These are phyloP conservation scores for Ustulina deusta DNA, from an alignment of 2,329 filamentous ascomycete genomes.

Conservation along the genomic window DNA sequence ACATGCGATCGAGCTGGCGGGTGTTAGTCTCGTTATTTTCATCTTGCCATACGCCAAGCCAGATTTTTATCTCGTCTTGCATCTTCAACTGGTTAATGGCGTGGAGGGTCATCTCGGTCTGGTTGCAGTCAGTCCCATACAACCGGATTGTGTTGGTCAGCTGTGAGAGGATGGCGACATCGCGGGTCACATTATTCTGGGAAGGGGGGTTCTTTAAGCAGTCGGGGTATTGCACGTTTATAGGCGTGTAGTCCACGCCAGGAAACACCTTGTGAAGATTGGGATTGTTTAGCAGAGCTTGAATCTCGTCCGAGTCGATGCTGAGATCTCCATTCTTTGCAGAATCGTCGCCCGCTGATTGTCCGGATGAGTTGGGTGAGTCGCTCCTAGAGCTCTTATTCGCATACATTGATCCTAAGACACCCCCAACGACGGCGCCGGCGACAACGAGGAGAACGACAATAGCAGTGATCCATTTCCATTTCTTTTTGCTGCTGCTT, in stretches of 20 bases:
- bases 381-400: slow-evolving; percentile 59
- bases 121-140: slow-evolving; percentile 97
- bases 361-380: slow-evolving; percentile 49
- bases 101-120: slow-evolving; percentile 92
- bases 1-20: slow-evolving; percentile 86
- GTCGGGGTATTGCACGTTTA: slow-evolving; percentile 89
- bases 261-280: slow-evolving; percentile 93
- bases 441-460: slow-evolving; percentile 74
- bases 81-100: slow-evolving; percentile 81
- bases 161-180: slow-evolving; percentile 89
- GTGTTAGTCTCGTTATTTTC: slow-evolving; percentile 83
- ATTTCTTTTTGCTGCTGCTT: slow-evolving; percentile 70
- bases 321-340: slow-evolving; percentile 75
- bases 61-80: slow-evolving; percentile 81
- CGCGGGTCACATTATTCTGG: slow-evolving; percentile 94
- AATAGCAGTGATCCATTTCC: slow-evolving; percentile 76
- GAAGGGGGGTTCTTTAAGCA: slow-evolving; percentile 82
- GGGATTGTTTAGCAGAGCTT: slow-evolving; percentile 81
- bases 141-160: slow-evolving; percentile 88
- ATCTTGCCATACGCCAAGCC: slow-evolving; percentile 95
- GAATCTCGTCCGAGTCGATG: slow-evolving; percentile 82
- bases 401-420: slow-evolving; percentile 61
- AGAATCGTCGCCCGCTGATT: slow-evolving; percentile 70
- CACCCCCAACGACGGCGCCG: slow-evolving; percentile 78
- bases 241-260: slow-evolving; percentile 93